Conservation (phyloP, 1,284 basidiomycete species). For the Anthracocystis setariae region DNA sequence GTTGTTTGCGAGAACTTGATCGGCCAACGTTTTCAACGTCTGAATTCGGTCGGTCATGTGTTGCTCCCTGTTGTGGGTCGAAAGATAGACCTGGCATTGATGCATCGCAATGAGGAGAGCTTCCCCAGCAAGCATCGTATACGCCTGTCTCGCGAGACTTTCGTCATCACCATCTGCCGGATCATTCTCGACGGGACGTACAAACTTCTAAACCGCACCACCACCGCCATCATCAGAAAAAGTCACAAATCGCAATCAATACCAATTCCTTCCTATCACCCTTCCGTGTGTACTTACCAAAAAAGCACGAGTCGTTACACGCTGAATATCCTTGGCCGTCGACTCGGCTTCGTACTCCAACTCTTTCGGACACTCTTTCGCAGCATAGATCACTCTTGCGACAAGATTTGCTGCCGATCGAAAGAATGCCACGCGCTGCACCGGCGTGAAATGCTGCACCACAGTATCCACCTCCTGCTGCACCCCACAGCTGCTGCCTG, state of each 20-base stretch:
- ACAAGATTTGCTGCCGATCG: slow-evolving; percentile 27
- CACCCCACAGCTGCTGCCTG: background rate
- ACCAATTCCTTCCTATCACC: no score
- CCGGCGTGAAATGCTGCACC: slow-evolving; percentile 12
- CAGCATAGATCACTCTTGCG: slow-evolving; percentile 11
- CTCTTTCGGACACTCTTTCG: slow-evolving; percentile 2
- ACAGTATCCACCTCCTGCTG: background rate
- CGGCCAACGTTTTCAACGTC: no score
- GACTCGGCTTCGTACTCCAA: slow-evolving; percentile 8
- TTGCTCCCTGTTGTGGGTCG: background rate
- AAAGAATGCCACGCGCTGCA: slow-evolving; percentile 13
- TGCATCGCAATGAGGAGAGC: slow-evolving; percentile 22
- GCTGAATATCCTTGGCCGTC: slow-evolving; percentile 1
- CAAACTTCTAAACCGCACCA: background rate
- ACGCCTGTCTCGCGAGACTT: background rate
- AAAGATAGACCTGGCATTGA: slow-evolving; percentile 7
- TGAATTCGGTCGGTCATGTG: background rate
- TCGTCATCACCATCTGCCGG: background rate
- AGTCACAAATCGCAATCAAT: no score
- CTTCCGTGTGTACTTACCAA: slow-evolving; percentile 5
- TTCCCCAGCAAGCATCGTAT: slow-evolving; percentile 19
- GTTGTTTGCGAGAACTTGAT: no score
- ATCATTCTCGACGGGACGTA: background rate
- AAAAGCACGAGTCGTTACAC: slow-evolving; percentile 5
- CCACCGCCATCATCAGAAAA: no score